Evolutionary conservation across 192 early-diverging fungal species (phyloP), one percentile per base, ranked within the genome.

Genomic region (Linnemannia hyalina): DNA sequence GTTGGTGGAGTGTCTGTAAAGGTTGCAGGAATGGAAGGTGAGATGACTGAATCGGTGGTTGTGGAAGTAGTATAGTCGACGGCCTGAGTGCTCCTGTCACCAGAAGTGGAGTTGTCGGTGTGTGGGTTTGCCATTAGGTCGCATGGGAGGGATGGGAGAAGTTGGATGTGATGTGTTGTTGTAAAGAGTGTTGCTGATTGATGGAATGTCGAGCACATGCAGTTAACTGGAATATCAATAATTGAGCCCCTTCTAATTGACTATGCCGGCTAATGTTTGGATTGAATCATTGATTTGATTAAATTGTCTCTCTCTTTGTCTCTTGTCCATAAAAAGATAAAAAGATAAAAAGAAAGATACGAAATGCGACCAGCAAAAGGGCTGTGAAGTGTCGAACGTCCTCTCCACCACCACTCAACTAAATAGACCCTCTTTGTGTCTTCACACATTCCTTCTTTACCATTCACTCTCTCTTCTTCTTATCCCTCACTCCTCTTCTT

Each of bases 341-440:
- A 65, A 15, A 35, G 29, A 60, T 23, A 6, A n/a, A n/a, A n/a
- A n/a, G n/a, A n/a, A n/a, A n/a, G n/a, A n/a, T n/a, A n/a, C n/a
- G n/a, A n/a, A n/a, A n/a, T n/a, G n/a, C n/a, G 5, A 63, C 9
- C 8, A 35, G 18, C 20, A 47, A 77, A 68, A 63, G 13, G 75
- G 75, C 74, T 57, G 60, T 65, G 60, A 29, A 15, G 60, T 52
- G 60, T 35, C 60, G n/a, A 65, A 65, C 60, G 60, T 32, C 2
- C 60, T 65, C 60, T 9, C 60, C 60, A 6, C n/a, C n/a, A n/a
- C n/a, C n/a, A n/a, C n/a, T 10, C 20, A 0, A 9, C 3, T 15
- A 46, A 46, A 54, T 15, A 20, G 4, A 3, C 35, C 68, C 23
- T 69, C n/a, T 55, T 18, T 13, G 11, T n/a, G 47, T 52, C 23